These are phyloP conservation scores for Drechslerella coelobrocha DNA, from an alignment of 2,329 filamentous ascomycete species.

Conservation along the genomic window DNA sequence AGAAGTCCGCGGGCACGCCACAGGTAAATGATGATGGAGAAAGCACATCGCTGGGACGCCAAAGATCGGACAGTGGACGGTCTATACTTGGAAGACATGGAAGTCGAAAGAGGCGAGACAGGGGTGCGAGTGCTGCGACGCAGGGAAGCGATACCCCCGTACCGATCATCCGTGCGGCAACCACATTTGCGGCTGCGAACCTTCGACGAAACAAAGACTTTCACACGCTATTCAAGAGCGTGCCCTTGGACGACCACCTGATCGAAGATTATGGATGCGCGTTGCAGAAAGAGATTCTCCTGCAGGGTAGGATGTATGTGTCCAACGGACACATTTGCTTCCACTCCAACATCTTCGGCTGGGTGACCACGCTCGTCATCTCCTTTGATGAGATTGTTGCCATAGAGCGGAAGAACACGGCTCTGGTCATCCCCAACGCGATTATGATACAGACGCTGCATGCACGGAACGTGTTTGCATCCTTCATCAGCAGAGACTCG, in stretches of 20 bases:
- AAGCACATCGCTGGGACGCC: slow-evolving; percentile 8
- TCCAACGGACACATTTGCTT: slow-evolving; percentile 98
- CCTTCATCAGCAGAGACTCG: slow-evolving; percentile 89
- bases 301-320: slow-evolving; percentile 91
- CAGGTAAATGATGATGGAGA: slow-evolving; percentile 25
- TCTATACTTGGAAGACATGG: slow-evolving; percentile 61
- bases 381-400: slow-evolving; percentile 98
- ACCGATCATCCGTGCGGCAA: slow-evolving; percentile 62
- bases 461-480: slow-evolving; percentile 93
- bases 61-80: slow-evolving; percentile 32
- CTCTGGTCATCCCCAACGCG: slow-evolving; percentile 93
- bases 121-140: slow-evolving; percentile 71
- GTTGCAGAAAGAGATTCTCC: slow-evolving; percentile 89
- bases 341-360: slow-evolving; percentile 97
- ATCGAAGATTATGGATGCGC: slow-evolving; percentile 99
- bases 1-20: slow-evolving; percentile 17
- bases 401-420: slow-evolving; percentile 95
- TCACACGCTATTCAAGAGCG: slow-evolving; percentile 90
- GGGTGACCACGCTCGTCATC: slow-evolving; percentile 96
- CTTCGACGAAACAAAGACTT: slow-evolving; percentile 97
- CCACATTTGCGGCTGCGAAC: slow-evolving; percentile 93
- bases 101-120: slow-evolving; percentile 77
- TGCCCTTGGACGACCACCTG: slow-evolving; percentile 95
- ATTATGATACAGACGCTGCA: slow-evolving; percentile 96
- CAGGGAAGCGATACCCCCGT: slow-evolving; percentile 29